A percentile compares a stretch with the other conserved stretches of the same genome.
Evolutionary conservation across 257 asterid species (phyloP).

Genomic region (Gynochthodes officinalis): DNA sequence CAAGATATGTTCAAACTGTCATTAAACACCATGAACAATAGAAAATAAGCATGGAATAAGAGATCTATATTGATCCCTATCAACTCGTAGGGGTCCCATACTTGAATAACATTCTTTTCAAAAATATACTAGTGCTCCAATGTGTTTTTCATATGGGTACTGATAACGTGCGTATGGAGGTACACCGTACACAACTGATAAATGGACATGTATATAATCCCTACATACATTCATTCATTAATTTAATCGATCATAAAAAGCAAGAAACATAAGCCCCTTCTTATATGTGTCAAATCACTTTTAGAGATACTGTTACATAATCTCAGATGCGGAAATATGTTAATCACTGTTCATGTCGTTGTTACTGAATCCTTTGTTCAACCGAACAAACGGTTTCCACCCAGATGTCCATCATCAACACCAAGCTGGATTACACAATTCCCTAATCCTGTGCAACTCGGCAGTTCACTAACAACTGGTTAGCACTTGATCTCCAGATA

Average conservation of each 20-base stretch:
- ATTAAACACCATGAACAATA: too few relatives aligned
- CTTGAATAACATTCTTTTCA: too few relatives aligned
- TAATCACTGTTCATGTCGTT: slow-evolving; percentile 8
- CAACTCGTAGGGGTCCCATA: too few relatives aligned
- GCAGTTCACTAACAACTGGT: slow-evolving; percentile 45
- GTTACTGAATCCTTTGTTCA: slow-evolving; percentile 4
- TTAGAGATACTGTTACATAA: slow-evolving; percentile 2
- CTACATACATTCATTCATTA: background rate
- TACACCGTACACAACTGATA: too few relatives aligned
- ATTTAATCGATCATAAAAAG: background rate
- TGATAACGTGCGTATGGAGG: too few relatives aligned
- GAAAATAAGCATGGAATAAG: too few relatives aligned
- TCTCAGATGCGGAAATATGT: slow-evolving; percentile 6
- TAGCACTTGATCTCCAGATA: slow-evolving; percentile 30
- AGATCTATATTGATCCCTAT: too few relatives aligned
- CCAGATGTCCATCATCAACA: slow-evolving; percentile 47
- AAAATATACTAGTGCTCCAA: too few relatives aligned
- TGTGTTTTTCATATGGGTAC: too few relatives aligned
- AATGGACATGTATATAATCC: too few relatives aligned
- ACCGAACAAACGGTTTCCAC: slow-evolving; percentile 38
- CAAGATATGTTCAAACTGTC: too few relatives aligned
- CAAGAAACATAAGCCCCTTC: background rate
- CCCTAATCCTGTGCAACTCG: slow-evolving; percentile 38
- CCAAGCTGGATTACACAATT: slow-evolving; percentile 43
- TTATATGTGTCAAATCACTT: slow-evolving; percentile 13